Conservation (phyloP, 2,329 filamentous ascomycete species). For the Ophiostoma populinum region DNA sequence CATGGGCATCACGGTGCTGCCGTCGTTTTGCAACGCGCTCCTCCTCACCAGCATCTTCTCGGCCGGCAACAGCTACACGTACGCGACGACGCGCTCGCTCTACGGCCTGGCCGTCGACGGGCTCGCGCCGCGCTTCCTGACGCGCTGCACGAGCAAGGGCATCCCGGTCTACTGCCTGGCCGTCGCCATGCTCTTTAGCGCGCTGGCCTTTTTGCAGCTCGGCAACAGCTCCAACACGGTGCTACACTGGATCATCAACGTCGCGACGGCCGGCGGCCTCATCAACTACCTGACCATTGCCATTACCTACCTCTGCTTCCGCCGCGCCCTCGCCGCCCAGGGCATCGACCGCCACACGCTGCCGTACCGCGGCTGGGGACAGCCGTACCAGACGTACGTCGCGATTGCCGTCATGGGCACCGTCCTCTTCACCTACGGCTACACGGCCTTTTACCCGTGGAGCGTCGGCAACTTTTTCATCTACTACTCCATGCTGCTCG, state of each 20-base stretch:
- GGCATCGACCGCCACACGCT: constrained; percentile 18
- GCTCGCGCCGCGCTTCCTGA: constrained; percentile 22
- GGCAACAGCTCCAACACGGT: constrained; percentile 19
- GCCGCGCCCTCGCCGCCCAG: constrained; percentile 20
- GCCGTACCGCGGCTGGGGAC: constrained; percentile 21
- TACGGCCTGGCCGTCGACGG: constrained; percentile 23
- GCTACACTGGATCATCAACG: constrained; percentile 24
- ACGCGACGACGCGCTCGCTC: constrained; percentile 23
- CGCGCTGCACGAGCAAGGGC: constrained; percentile 18
- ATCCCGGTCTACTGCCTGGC: constrained; percentile 23
- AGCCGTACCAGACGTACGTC: constrained; percentile 23
- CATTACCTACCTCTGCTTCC: constrained; percentile 22
- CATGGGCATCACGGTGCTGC: constrained; percentile 49
- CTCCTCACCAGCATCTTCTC: constrained; percentile 41
- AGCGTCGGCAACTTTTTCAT: constrained; percentile 28
- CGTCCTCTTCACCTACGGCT: constrained; percentile 28
- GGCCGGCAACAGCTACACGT: constrained; percentile 43
- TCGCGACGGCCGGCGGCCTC: constrained; percentile 25
- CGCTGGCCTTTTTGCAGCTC: constrained; percentile 24
- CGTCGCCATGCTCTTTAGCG: constrained; percentile 19
- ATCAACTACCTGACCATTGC: constrained; percentile 26
- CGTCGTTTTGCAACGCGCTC: constrained; percentile 47
- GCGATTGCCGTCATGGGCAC: constrained; percentile 11
- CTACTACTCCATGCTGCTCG: constrained; percentile 41
- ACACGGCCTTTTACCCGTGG: constrained; percentile 32